Percentiles rank a stretch among this genome's conserved stretches.
Evolutionary conservation across 179 eudicot genomes (phyloP).

Genomic region (Beta corolliflora): DNA sequence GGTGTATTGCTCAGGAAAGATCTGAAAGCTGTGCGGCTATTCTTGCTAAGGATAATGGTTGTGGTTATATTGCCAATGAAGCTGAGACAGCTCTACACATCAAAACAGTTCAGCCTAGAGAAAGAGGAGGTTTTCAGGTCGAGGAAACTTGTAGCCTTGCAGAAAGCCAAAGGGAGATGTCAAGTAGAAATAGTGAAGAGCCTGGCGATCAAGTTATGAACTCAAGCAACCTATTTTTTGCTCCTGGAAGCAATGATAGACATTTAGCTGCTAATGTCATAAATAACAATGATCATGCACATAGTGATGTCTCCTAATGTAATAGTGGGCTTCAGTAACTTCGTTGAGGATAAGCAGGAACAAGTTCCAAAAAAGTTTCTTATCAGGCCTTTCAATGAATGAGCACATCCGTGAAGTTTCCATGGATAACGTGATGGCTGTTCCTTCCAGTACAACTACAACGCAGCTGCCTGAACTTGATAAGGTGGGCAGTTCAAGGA

Average conservation of each 20-base stretch:
- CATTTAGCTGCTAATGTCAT: constrained; percentile 32
- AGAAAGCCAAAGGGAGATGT: constrained; percentile 28
- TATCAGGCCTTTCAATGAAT: constrained; percentile 38
- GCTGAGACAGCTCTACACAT: constrained; percentile 26
- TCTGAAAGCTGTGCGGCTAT: constrained; percentile 29
- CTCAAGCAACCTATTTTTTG: constrained; percentile 34
- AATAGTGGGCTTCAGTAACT: constrained; percentile 34
- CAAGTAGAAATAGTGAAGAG: constrained; percentile 35
- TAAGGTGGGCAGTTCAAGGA: constrained; percentile 37
- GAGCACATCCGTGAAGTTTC: constrained; percentile 44
- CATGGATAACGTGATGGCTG: constrained; percentile 32
- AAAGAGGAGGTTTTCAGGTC: constrained; percentile 29
- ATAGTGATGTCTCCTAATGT: constrained; percentile 36
- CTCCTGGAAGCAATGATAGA: constrained; percentile 35
- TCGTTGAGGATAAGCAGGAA: constrained; percentile 41
- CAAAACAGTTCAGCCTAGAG: constrained; percentile 33
- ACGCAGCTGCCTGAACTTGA: constrained; percentile 48
- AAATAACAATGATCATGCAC: constrained; percentile 27
- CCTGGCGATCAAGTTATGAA: constrained; percentile 34
- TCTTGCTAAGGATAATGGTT: constrained; percentile 35
- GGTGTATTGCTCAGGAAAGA: constrained; percentile 29
- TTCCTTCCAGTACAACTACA: constrained; percentile 41
- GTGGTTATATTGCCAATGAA: constrained; percentile 28
- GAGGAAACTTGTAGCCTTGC: constrained; percentile 36
- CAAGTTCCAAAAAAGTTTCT: constrained; percentile 37